phyloP scores from a whole-genome alignment of 2,329 filamentous ascomycete species.

The Pezicula neosporulosa region DNA sequence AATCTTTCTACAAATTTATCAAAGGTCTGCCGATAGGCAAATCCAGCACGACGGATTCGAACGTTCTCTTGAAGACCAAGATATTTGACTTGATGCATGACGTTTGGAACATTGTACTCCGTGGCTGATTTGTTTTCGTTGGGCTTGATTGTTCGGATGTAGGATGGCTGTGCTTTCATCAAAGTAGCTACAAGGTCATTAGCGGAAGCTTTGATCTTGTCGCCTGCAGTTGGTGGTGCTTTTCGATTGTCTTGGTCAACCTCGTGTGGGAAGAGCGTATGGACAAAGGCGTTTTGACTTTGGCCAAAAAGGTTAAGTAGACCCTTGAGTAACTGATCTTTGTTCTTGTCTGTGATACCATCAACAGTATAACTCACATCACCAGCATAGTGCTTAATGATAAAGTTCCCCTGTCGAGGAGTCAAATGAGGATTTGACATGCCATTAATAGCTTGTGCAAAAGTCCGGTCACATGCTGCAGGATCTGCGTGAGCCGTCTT shows the following conservation, averaged over 20 bases:
- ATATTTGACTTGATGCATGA: conserved; percentile 98
- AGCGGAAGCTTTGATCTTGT: conserved; percentile 92
- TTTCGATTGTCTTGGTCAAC: conserved; percentile 95
- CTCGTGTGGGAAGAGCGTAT: conserved; percentile 84
- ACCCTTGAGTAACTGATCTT: conserved; percentile 94
- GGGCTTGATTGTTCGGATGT: conserved; percentile 98
- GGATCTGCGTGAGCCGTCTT: conserved; percentile 98
- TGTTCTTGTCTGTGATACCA: conserved; percentile 99
- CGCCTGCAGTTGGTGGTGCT: conserved; percentile 88
- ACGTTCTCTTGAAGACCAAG: conserved; percentile 99
- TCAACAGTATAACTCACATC: conserved; percentile 93
- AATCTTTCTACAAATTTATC: conserved; percentile 98
- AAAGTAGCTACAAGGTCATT: conserved; percentile 92
- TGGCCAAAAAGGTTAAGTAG: conserved; percentile 81
- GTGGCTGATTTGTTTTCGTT: conserved; percentile 97
- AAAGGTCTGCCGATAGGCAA: conserved; percentile 94
- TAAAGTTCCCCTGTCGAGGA: conserved; percentile 90
- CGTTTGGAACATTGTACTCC: conserved; percentile 89
- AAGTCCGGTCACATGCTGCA: conserved; percentile 89
- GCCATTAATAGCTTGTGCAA: conserved; percentile 88
- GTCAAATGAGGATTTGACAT: conserved; percentile 91
- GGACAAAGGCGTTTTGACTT: conserved; percentile 82
- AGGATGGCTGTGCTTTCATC: conserved; percentile 96
- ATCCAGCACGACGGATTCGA: conserved; percentile 90
- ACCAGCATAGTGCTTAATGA: conserved; percentile 98